Evolutionary conservation across 805 yeast species (phyloP).

Genomic region (Saccharomyces jurei): DNA sequence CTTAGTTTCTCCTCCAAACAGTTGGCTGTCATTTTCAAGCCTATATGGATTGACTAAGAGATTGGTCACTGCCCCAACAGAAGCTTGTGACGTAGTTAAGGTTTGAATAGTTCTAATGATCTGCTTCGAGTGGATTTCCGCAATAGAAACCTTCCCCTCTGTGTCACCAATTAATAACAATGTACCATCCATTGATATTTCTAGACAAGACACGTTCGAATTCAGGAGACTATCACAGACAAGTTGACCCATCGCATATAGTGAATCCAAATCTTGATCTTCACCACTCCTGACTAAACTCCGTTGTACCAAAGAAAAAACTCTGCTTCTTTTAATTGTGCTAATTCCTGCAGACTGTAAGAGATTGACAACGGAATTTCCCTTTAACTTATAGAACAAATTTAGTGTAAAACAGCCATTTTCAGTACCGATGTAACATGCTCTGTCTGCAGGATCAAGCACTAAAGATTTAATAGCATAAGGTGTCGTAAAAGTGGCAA

Average conservation of each 20-base stretch:
- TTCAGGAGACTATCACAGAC: conserved; percentile 19
- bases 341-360: conserved; percentile 40
- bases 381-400: conserved; percentile 26
- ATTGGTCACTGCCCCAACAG: conserved; percentile 24
- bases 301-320: conserved; percentile 42
- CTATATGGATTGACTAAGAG: conserved; percentile 11
- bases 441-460: conserved; percentile 73
- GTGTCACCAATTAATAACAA: conserved; percentile 64
- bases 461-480: conserved; percentile 48
- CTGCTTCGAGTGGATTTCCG: conserved; percentile 67
- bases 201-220: conserved; percentile 43
- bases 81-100: conserved; percentile 18
- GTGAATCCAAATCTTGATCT: conserved; percentile 12
- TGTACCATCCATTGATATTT: conserved; percentile 69
- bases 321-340: conserved; percentile 23
- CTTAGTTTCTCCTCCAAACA: not conserved
- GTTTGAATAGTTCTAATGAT: conserved; percentile 45
- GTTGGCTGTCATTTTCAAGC: not conserved
- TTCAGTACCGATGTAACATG: conserved; percentile 58
- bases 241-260: conserved; percentile 23
- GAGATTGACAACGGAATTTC: conserved; percentile 40
- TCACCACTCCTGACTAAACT: conserved; percentile 30
- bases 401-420: conserved; percentile 40
- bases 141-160: conserved; percentile 55
- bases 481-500: conserved; percentile 68